Evolutionary conservation across 768 basidiomycete species (phyloP).

Genomic region (Serendipita indica): DNA sequence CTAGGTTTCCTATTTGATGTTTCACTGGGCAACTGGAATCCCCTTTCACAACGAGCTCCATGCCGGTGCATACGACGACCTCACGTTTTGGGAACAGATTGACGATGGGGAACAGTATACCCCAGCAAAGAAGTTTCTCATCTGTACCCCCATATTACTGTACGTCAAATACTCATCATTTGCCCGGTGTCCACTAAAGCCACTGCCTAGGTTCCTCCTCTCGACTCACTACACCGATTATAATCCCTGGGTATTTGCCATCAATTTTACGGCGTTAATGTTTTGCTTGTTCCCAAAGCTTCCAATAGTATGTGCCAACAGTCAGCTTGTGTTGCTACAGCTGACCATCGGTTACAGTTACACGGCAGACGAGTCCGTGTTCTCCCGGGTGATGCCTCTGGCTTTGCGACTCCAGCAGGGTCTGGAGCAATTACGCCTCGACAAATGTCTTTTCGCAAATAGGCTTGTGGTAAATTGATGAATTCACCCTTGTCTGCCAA

Average conservation of each 20-base stretch:
- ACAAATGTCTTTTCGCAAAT: slow-evolving; percentile 10
- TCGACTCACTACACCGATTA: slow-evolving; percentile 98
- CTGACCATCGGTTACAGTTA: not conserved
- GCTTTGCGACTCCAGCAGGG: slow-evolving; percentile 1
- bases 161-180: slow-evolving; percentile 27
- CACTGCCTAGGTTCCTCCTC: slow-evolving; percentile 59
- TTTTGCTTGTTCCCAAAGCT: slow-evolving; percentile 87
- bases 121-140: slow-evolving; percentile 93
- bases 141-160: slow-evolving; percentile 79
- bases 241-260: slow-evolving; percentile 80
- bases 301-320: slow-evolving; percentile 51
- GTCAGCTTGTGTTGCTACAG: not conserved
- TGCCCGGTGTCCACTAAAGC: slow-evolving; percentile 13
- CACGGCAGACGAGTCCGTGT: slow-evolving; percentile 9
- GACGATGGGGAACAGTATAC: slow-evolving; percentile 98
- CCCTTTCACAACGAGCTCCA: slow-evolving; percentile 82
- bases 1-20: slow-evolving; percentile 96
- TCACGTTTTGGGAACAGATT: slow-evolving; percentile 99
- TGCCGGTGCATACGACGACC: slow-evolving; percentile 90
- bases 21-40: slow-evolving; percentile 95
- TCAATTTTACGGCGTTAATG: slow-evolving; percentile 68
- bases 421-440: not conserved
- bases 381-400: not conserved
- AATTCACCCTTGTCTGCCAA: slow-evolving; percentile 15
- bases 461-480: too few relatives aligned